Evolutionary conservation across 192 early-diverging fungal genomes (phyloP), one percentile per base, ranked within the genome.

Genomic region (Rhizophagus sp.): DNA sequence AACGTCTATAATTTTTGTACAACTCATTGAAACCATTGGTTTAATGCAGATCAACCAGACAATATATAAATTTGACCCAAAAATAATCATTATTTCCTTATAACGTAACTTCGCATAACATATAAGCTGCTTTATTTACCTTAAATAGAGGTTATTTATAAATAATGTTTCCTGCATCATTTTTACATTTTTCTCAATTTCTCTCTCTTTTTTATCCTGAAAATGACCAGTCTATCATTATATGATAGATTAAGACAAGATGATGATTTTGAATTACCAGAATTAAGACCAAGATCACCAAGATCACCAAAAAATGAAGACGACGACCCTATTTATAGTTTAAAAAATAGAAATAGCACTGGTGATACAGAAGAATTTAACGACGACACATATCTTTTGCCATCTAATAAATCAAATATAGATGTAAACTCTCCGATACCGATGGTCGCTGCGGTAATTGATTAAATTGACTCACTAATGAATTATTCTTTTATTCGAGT

Each of bases 401-500:
- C 25, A 36, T 13, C 2, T 17, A 13, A 33, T 12, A 67, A 34
- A 67, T 33, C 25, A 19, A 12, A 27, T 24, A 27, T 64, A 33
- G 27, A 67, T 27, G 13, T 24, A 33, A 67, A 67, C 33, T 67
- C 65, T 13, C 30, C 65, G 0, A 19, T 67, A 67, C 65, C 65
- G 15, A 67, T 67, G 30, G 65, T 67, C 4, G 65, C 65, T 67
- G 30, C 65, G 65, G 65, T 67, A 67, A 67, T 67, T 67, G 24
- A 33, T 15, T 15, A 19, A 19, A 10, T 67, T 33, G 24, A 30
- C 30, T 34, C 4, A 36, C 7, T 41, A 41, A 12, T 5, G 13
- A 4, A 34, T 33, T 9, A 30, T 12, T 30, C 30, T 12, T 36
- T 12, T 17, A 33, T 66, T 66, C 22, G 5, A 30, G 30, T 30